Evolutionary conservation across 192 early-diverging fungal species (phyloP), one percentile per base, ranked within the genome.

Genomic region (Coemansia sp.): DNA sequence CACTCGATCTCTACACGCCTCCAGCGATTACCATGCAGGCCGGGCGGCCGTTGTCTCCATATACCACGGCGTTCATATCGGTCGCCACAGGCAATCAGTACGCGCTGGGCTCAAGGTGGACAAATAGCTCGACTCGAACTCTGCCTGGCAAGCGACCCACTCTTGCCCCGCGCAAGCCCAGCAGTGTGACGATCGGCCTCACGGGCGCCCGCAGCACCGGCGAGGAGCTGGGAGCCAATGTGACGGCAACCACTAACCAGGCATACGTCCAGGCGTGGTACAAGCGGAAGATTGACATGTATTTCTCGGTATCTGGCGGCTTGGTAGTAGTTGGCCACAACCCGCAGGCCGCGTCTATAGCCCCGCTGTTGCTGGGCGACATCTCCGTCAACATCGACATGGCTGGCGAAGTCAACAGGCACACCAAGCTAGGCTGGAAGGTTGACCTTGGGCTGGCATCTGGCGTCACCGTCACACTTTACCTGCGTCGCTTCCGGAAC

Each of bases 21-120:
- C 95, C 97, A 6, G 84, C 85, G 3, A 68, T 89, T 11, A 80
- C 86, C 1, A 66, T 92, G 43, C 88, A 90, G 2, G 72, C 86
- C 60, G 94, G 93, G 24, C 79, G 92, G 3, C 72, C 83, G 29
- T 71, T 97, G n/a, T 88, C 88, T 18, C 64, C 68, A 11, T 76
- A 80, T 1, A 86, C 86, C n/a, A 92, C 90, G 10, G 95, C 90
- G 4, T 90, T 87, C 61, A 73, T 98, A 63, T 91, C 90, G 6
- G 92, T 89, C 52, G 87, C 88, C 62, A 92, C 94, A 3, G 95
- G 95, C 36, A 84, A 74, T 68, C 73, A 68, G 46, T 84, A 84
- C 71, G 38, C 66, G 9, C 55, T 79, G 44, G 69, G 78, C 9
- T 62, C 78, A 13, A 38, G 75, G 60, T 79, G 78, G 78, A 27